A percentile compares a stretch with the other conserved stretches of the same genome.
Conservation (phyloP, 2,329 filamentous ascomycete genomes). For the Helotiales sp. region DNA sequence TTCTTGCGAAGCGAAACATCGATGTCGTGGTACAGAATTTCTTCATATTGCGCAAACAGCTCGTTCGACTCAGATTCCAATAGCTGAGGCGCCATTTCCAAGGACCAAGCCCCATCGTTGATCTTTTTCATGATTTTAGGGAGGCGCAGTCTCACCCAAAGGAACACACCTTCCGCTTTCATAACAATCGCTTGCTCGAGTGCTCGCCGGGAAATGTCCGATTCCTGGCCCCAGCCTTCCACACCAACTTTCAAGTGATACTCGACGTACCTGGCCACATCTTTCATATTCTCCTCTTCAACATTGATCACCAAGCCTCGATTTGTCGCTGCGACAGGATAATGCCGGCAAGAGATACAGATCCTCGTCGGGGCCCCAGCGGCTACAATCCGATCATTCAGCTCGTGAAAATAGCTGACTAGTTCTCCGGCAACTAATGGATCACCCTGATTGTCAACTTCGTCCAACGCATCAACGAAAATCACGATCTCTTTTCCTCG, state of each 20-base stretch:
- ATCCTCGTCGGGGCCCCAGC: slow-evolving; percentile 16
- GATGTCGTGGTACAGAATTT: slow-evolving; percentile 26
- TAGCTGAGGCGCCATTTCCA: neutral
- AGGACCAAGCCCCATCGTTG: slow-evolving; percentile 26
- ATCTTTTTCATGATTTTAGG: slow-evolving; percentile 19
- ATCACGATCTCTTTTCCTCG: slow-evolving; percentile 22
- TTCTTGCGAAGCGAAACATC: slow-evolving; percentile 8
- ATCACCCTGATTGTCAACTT: slow-evolving; percentile 19
- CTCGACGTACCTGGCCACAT: neutral
- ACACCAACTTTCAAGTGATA: neutral
- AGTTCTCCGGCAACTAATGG: neutral
- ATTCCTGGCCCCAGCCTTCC: neutral
- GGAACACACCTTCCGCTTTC: slow-evolving; percentile 44
- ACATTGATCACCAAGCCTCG: slow-evolving; percentile 37
- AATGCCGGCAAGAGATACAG: slow-evolving; percentile 35
- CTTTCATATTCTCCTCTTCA: slow-evolving; percentile 29
- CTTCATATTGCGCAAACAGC: slow-evolving; percentile 25
- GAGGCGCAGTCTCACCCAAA: slow-evolving; percentile 43
- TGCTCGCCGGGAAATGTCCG: slow-evolving; percentile 13
- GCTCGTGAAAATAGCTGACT: slow-evolving; percentile 12
- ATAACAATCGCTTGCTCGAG: slow-evolving; percentile 33
- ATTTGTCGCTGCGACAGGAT: slow-evolving; percentile 26
- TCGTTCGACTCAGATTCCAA: slow-evolving; percentile 24
- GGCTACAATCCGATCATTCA: neutral
- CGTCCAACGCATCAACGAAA: slow-evolving; percentile 39